Conservation (phyloP, 2,329 filamentous ascomycete species). For the Diplodia intermedia region DNA sequence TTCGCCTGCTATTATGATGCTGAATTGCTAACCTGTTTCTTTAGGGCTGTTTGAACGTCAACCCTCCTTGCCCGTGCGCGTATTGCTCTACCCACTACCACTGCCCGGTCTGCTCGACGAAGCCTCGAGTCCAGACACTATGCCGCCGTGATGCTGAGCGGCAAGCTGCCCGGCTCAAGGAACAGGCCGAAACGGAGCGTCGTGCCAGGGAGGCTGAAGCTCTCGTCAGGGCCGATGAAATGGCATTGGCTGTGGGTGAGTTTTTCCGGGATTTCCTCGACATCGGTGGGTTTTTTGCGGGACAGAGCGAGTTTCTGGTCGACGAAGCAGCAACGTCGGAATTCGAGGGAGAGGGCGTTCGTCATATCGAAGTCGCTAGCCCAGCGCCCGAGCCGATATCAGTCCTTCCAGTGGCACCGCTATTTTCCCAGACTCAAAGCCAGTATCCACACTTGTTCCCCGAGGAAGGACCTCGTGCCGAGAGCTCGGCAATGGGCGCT, state of each 20-base stretch:
- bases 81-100: constrained; percentile 50
- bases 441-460: constrained; percentile 23
- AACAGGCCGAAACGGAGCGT: constrained; percentile 18
- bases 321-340: constrained; percentile 8
- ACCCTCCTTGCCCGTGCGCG: constrained; percentile 47
- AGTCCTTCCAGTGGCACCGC: background rate
- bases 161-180: constrained; percentile 19
- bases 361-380: constrained; percentile 24
- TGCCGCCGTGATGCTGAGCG: constrained; percentile 37
- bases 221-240: constrained; percentile 24
- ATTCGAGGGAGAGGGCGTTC: constrained; percentile 7
- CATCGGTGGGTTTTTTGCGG: background rate
- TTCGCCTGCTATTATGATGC: background rate
- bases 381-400: background rate
- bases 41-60: constrained; percentile 43
- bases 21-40: constrained; percentile 5
- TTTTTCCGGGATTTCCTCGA: constrained; percentile 30
- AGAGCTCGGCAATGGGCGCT: constrained; percentile 31
- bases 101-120: constrained; percentile 48
- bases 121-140: constrained; percentile 44
- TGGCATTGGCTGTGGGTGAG: constrained; percentile 19
- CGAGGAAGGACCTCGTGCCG: constrained; percentile 21
- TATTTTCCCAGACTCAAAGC: constrained; percentile 1
- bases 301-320: background rate
- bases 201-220: constrained; percentile 26